A percentile compares a stretch with the other conserved stretches of the same genome.
Conservation (phyloP, 139 green algal genomes). For the Coelastrella sp. region DNA sequence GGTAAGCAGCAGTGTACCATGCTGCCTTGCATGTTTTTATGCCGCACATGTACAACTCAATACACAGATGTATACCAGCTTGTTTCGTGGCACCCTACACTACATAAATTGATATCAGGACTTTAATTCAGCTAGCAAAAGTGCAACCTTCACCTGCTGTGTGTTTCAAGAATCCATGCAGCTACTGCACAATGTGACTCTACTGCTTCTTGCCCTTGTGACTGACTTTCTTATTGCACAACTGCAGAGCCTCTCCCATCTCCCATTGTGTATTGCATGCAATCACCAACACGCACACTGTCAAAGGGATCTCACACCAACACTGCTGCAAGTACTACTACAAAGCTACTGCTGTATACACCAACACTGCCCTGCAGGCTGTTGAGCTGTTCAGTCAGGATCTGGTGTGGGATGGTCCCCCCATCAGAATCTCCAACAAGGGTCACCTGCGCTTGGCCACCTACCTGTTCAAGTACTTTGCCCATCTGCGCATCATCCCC, state of each 20-base stretch:
- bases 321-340: no score
- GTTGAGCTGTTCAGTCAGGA: conserved; percentile 30
- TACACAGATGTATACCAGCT: no score
- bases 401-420: conserved; percentile 44
- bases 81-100: no score
- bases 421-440: conserved; percentile 43
- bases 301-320: neutral
- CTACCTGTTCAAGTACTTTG: conserved; percentile 50
- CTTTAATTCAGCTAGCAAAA: no score
- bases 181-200: neutral
- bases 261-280: no score
- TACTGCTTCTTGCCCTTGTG: no score
- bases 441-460: conserved; percentile 46
- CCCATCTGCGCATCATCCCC: conserved; percentile 40
- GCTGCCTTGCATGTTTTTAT: no score
- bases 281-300: neutral
- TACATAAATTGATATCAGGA: no score
- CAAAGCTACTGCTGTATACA: neutral
- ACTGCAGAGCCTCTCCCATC: neutral
- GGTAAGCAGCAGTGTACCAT: neutral
- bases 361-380: neutral
- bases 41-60: no score
- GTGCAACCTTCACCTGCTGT: no score
- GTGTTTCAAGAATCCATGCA: no score
- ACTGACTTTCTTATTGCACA: no score